These are phyloP conservation scores for Lactarius deliciosus DNA, from an alignment of 768 basidiomycete species.

Conservation along the genomic window DNA sequence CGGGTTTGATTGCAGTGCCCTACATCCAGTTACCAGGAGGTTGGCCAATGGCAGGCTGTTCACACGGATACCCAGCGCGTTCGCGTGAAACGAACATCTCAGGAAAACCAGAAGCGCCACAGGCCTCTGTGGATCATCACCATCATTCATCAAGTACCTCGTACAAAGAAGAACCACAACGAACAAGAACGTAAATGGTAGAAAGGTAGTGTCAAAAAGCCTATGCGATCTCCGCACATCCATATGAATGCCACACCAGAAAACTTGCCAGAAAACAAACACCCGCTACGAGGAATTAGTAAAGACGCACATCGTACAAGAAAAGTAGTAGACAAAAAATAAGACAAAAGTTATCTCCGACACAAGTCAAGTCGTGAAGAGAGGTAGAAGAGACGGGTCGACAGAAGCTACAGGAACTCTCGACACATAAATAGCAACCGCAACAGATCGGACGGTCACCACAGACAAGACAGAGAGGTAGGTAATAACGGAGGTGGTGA, in stretches of 20 bases:
- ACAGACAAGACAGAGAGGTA: background rate
- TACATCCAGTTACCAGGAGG: background rate
- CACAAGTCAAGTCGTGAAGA: constrained; percentile 17
- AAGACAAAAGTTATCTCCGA: constrained; percentile 9
- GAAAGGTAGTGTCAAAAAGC: constrained; percentile 6
- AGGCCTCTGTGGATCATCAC: constrained; percentile 13
- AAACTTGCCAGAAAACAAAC: background rate
- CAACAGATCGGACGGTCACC: constrained; percentile 18
- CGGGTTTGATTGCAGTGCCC: background rate
- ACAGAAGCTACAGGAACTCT: constrained; percentile 26
- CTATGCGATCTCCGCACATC: constrained; percentile 14
- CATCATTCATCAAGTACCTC: constrained; percentile 20
- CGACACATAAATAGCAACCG: constrained; percentile 23
- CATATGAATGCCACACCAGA: constrained; percentile 1
- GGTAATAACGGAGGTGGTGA: constrained; percentile 6
- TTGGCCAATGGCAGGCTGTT: background rate
- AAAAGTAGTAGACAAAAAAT: constrained; percentile 11
- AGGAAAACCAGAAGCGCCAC: constrained; percentile 4
- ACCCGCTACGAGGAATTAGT: constrained; percentile 13
- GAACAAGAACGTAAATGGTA: constrained; percentile 9
- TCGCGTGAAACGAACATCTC: background rate
- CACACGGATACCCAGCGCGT: background rate
- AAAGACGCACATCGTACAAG: constrained; percentile 23
- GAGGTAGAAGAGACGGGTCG: constrained; percentile 7
- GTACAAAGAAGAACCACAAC: constrained; percentile 18